Evolutionary conservation across 331 rosid genomes (phyloP), one percentile per base, ranked within the genome.

Genomic region (Erythrophleum ivorense): DNA sequence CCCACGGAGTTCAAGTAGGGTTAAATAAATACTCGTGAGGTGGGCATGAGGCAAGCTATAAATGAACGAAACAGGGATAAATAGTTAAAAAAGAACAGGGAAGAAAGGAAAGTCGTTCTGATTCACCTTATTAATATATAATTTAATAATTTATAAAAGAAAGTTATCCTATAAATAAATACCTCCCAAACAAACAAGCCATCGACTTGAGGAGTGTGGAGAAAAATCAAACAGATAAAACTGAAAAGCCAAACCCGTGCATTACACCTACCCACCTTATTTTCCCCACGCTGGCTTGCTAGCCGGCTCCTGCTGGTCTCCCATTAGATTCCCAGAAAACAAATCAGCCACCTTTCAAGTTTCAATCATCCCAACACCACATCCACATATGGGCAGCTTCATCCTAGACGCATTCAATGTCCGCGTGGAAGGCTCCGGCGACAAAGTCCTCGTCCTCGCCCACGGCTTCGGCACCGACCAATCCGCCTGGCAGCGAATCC

Each of bases 401-500:
- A 79, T 89, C 55, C 48, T 89, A 3, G 86, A 91, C 6, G 91
- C 90, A 60, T 78, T 91, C 45, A 89, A 91, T 43, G 95, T 89
- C 34, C 88, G 90, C 10, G 89, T 91, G 4, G 82, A 82, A 62
- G 95, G 95, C 11, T 55, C 82, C 48, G 93, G 93, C 58, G 90
- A 89, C 34, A 79, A 41, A 41, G 80, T 38, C 84, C 87, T 96
- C 0, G 97, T 96, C 31, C 75, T 96, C 4, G 94, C 98, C 36
- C 99, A 96, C 55, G 99, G 99, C 29, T 80, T 88, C 85, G 98
- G 99, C 74, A 96, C 99, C 19, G 99, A 96, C 89, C 98, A 96
- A 71, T 96, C 99, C 0, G 98, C 94, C 8, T 96, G 99, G 99
- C 88, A 91, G 68, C 92, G 96, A 50, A 88, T 96, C 48, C 90